Evolutionary conservation across 202 grass and related monocot species (phyloP), one percentile per base, ranked within the genome.

Genomic region (Carex arenaria): DNA sequence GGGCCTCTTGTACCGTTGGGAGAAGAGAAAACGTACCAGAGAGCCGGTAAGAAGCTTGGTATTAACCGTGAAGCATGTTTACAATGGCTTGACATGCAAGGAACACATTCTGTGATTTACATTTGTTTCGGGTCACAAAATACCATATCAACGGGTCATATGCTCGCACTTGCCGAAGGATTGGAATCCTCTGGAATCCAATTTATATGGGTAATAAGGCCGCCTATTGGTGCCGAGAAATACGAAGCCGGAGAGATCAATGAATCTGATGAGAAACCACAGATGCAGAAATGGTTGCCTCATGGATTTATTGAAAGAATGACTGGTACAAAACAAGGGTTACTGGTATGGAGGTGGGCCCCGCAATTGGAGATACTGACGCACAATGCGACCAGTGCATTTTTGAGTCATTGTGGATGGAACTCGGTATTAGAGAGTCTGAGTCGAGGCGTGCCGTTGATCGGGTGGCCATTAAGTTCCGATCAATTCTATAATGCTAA

Each of bases 51-150:
- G 74, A 45, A 59, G 13, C 79, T 12, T 9, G 22, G 30, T 47
- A 31, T 61, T 15, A 55, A 68, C 31, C 8, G 34, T 76, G 63
- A 7, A 65, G 28, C 20, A 17, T 43, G 85, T 13, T 60, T 90
- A 0, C 28, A 36, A 4, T 94, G 92, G 87, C 81, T 91, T 36
- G 92, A 94, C 45, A 36, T 57, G 57, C 83, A 85, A 15, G 83
- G 56, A 26, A 59, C 7, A 22, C 19, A 64, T 36, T 94, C 89
- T 4, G 85, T 91, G 3, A 4, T 91, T 66, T 94, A 91, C 62
- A 54, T 94, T 0, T 91, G 85, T 0, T 94, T 94, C 34, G 92
- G 92, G 0, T 90, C 92, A 4, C 90, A 92, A 40, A 81, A 78
- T 83, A 60, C 61, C 5, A 66, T 94, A 57, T 22, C 10, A 0